Percentiles rank a stretch among this genome's conserved stretches.
These are phyloP conservation scores for Alternaria gansuensis DNA, from an alignment of 2,329 filamentous ascomycete genomes.

Conservation along the genomic window DNA sequence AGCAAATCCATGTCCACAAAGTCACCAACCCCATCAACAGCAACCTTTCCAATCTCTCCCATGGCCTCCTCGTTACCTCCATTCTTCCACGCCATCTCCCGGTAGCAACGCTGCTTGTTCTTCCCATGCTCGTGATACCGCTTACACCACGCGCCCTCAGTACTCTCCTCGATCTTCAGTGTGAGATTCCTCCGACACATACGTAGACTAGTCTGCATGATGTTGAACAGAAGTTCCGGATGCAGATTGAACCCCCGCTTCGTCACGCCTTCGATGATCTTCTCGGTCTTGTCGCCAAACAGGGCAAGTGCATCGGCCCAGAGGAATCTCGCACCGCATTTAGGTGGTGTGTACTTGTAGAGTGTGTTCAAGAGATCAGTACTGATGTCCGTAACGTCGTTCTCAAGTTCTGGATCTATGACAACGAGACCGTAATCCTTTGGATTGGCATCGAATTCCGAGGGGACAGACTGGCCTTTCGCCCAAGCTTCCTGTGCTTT, in stretches of 20 bases:
- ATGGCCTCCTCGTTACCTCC: neutral
- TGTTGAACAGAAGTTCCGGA: constrained; percentile 32
- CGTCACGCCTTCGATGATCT: constrained; percentile 6
- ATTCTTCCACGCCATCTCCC: constrained; percentile 20
- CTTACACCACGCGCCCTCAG: constrained; percentile 42
- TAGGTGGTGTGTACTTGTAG: constrained; percentile 31
- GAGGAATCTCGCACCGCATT: constrained; percentile 40
- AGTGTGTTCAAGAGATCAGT: constrained; percentile 28
- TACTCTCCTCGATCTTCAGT: constrained; percentile 44
- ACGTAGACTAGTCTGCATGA: constrained; percentile 41
- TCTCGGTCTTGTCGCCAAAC: constrained; percentile 29
- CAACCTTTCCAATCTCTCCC: neutral
- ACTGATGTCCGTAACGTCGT: constrained; percentile 28
- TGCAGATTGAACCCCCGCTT: constrained; percentile 15
- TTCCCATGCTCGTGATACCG: constrained; percentile 45
- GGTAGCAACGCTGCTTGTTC: constrained; percentile 37
- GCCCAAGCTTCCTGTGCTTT: constrained; percentile 1
- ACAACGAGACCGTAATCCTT: constrained; percentile 20
- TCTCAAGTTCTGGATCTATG: constrained; percentile 22
- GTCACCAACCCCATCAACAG: neutral
- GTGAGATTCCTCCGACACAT: constrained; percentile 37
- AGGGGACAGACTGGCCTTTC: neutral
- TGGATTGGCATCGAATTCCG: constrained; percentile 19
- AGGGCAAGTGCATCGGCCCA: constrained; percentile 48
- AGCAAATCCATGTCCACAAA: neutral